A percentile compares a stretch with the other conserved stretches of the same genome.
Evolutionary conservation across 495 filamentous ascomycete genomes (phyloP).

Genomic region (Penicillium psychrofluorescens): DNA sequence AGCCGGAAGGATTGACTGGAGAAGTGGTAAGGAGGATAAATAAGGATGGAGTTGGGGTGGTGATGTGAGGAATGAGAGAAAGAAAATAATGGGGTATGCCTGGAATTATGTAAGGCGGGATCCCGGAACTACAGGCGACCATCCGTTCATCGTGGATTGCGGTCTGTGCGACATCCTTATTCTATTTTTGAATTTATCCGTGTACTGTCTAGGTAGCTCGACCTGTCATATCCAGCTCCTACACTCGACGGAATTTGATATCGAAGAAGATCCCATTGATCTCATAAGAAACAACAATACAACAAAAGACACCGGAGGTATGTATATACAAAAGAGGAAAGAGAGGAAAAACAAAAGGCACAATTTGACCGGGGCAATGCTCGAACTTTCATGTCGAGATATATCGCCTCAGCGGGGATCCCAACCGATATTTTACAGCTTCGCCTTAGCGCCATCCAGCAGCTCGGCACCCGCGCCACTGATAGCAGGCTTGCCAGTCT

Average conservation of each 20-base stretch:
- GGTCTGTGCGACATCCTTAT: too few relatives aligned
- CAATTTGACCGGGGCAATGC: not conserved
- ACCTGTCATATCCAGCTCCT: not conserved
- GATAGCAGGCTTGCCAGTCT: conserved; percentile 94
- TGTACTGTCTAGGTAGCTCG: too few relatives aligned
- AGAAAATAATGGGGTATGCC: too few relatives aligned
- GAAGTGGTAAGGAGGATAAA: too few relatives aligned
- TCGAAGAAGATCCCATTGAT: not conserved
- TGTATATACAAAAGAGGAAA: conserved; percentile 13
- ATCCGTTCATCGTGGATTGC: too few relatives aligned
- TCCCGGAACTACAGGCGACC: too few relatives aligned
- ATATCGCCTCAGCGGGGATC: conserved; percentile 12
- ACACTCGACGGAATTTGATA: not conserved
- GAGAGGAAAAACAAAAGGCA: not conserved
- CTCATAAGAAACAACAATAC: not conserved
- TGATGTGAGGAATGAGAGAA: too few relatives aligned
- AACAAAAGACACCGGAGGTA: not conserved
- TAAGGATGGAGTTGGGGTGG: too few relatives aligned
- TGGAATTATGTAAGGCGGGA: too few relatives aligned
- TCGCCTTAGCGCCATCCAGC: conserved; percentile 49
- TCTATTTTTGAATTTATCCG: too few relatives aligned
- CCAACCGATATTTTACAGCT: conserved; percentile 43
- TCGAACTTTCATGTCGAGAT: conserved; percentile 3
- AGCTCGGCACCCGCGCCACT: conserved; percentile 83
- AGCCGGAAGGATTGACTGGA: too few relatives aligned